Conservation (phyloP, 768 basidiomycete genomes). For the Hypholoma fasciculare region DNA sequence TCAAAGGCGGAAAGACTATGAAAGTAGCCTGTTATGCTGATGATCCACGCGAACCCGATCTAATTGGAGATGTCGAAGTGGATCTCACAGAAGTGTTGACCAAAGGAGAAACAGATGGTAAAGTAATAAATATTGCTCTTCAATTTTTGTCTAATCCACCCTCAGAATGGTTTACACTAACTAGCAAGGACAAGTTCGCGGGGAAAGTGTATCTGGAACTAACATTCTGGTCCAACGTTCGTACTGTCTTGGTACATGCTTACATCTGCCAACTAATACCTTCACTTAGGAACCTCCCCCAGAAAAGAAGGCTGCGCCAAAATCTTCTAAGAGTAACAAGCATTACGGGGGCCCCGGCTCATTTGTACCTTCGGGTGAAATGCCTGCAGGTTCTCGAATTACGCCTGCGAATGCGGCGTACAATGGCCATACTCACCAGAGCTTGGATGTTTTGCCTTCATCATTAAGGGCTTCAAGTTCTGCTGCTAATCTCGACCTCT, state of each 20-base stretch:
- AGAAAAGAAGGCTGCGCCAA: constrained; percentile 60
- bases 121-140: background rate
- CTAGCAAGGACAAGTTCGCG: constrained; percentile 88
- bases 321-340: constrained; percentile 49
- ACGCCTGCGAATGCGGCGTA: constrained; percentile 21
- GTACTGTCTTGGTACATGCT: constrained; percentile 26
- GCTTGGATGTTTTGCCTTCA: constrained; percentile 57
- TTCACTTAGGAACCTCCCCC: constrained; percentile 68
- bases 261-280: constrained; percentile 6
- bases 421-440: constrained; percentile 37
- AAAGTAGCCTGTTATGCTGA: constrained; percentile 90
- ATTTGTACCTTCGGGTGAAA: constrained; percentile 58
- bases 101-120: constrained; percentile 96
- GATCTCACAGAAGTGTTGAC: constrained; percentile 89
- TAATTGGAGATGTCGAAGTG: constrained; percentile 90
- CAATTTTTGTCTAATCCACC: background rate
- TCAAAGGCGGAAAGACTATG: constrained; percentile 77
- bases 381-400: constrained; percentile 31
- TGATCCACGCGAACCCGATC: constrained; percentile 91
- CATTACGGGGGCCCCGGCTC: constrained; percentile 81
- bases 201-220: constrained; percentile 96
- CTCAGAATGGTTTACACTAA: constrained; percentile 91
- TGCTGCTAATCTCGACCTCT: constrained; percentile 62
- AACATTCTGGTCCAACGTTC: constrained; percentile 94
- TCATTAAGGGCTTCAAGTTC: constrained; percentile 65